Conservation (phyloP, 2,329 filamentous ascomycete genomes). For the Aspergillus uvarum region DNA sequence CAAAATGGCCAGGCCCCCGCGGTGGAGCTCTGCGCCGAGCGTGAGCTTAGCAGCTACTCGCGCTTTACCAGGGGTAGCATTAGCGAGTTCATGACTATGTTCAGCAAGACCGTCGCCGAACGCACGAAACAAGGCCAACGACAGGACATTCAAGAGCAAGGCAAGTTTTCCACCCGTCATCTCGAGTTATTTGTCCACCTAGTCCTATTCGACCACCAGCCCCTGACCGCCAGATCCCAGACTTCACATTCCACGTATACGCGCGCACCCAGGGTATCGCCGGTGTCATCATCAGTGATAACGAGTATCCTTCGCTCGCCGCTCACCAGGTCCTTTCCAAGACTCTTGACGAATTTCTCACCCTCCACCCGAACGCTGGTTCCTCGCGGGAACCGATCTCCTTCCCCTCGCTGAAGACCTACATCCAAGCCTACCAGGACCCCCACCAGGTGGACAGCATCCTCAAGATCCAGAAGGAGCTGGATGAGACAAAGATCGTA, state of each 20-base stretch:
- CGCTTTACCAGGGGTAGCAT: constrained; percentile 69
- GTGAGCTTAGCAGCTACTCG: constrained; percentile 73
- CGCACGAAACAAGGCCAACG: constrained; percentile 76
- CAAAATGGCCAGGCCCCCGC: constrained; percentile 76
- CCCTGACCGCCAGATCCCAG: constrained; percentile 14
- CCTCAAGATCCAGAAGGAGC: constrained; percentile 91
- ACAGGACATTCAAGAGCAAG: constrained; percentile 69
- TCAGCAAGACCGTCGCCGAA: constrained; percentile 84
- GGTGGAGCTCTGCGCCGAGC: constrained; percentile 73
- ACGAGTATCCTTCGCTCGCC: constrained; percentile 72
- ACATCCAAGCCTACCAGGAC: constrained; percentile 78
- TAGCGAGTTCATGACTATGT: constrained; percentile 75
- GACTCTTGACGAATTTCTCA: constrained; percentile 81
- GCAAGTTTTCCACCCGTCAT: constrained; percentile 22
- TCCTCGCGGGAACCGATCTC: constrained; percentile 49
- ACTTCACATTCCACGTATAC: constrained; percentile 68
- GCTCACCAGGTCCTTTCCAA: constrained; percentile 87
- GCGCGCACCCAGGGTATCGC: constrained; percentile 68
- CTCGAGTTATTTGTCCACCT: neutral
- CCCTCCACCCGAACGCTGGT: constrained; percentile 64
- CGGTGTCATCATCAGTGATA: constrained; percentile 74
- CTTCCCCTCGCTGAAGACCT: constrained; percentile 75
- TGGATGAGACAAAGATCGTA: constrained; percentile 96
- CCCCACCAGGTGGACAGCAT: constrained; percentile 87
- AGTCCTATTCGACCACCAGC: neutral